phyloP scores from a whole-genome alignment of 2,329 filamentous ascomycete genomes.

The Ophiostoma australiae region DNA sequence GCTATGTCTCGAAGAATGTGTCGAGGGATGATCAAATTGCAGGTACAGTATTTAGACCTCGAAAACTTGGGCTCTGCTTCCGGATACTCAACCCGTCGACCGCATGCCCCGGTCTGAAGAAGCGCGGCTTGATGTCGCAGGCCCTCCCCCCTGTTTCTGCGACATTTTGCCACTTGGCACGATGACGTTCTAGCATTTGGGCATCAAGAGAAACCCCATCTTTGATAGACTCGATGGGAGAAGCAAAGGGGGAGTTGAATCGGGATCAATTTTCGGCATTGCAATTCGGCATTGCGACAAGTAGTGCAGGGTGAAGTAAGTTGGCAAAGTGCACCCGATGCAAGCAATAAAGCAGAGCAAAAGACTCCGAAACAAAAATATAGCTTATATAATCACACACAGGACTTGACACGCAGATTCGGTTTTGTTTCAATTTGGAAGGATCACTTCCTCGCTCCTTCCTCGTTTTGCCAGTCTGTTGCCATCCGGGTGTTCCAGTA shows the following conservation, averaged over 20 bases:
- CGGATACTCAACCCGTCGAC: not conserved
- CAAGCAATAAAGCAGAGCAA: not conserved
- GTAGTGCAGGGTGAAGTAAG: not conserved
- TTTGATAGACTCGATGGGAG: not conserved
- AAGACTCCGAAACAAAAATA: not conserved
- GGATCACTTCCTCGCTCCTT: not conserved
- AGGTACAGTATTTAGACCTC: not conserved
- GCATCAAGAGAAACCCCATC: not conserved
- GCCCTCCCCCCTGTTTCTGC: not conserved
- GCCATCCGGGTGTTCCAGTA: not conserved
- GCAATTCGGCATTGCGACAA: not conserved
- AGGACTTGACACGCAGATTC: not conserved
- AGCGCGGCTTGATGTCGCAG: not conserved
- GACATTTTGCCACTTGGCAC: not conserved
- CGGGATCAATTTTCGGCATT: not conserved
- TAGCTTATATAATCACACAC: not conserved
- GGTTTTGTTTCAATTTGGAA: not conserved
- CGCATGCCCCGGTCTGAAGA: not conserved
- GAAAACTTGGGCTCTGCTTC: not conserved
- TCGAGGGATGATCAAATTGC: not conserved
- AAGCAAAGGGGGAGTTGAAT: not conserved
- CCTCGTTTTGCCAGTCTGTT: not conserved
- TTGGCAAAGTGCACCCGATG: not conserved
- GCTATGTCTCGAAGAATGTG: not conserved
- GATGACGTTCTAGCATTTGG: not conserved